Base-by-base conservation (phyloP, 257 asterid genomes). In the Nicotiana noctiflora region DNA sequence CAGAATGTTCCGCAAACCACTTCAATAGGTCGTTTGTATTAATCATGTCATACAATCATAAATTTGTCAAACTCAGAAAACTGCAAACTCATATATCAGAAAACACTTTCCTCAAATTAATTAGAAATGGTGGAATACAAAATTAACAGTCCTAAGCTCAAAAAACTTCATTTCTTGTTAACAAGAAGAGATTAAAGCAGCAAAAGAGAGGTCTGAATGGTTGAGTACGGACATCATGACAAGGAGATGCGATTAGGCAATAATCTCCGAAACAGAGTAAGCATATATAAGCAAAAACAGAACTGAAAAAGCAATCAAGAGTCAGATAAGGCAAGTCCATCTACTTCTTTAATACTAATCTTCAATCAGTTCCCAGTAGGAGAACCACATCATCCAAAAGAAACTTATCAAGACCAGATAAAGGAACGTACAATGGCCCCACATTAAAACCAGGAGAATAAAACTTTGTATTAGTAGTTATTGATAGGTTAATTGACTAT, bases 361-460 rank as follows among this genome's bases (percentile, higher is more conserved):
- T 49, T 72, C 61, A 44, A 70, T 72, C 78, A 72, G 60, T 72
- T 72, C 60, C 40, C 61, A 72, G 60, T 13, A 70, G 77, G 77
- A 44, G 57, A 70, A 44, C 19, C 77, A 44, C 37, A 23, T 13
- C 55, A 44, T 70, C 46, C 77, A 44, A 70, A 40, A 70, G 77
- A 44, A 19, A 70, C 77, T 70, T 6, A 44, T 19, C 21, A 72
- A 12, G 6, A 44, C 78, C 78, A 49, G 60, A 46, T 46, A 23
- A 46, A 72, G 78, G 21, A 23, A 72, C 2, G 8, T 46, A 34
- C 23, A 46, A 8, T 46, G 23, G 27, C 53, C 60, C 14, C 37
- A 25, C 60, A 46, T 13, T 13, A 72, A 46, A 72, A 72, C 78
- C 57, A 46, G 40, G 49, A 46, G 78, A 72, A 3, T 12, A 21